A percentile compares a stretch with the other conserved stretches of the same genome.
phyloP scores from a whole-genome alignment of 805 yeast species.

The Saccharomyces eubayanus region DNA sequence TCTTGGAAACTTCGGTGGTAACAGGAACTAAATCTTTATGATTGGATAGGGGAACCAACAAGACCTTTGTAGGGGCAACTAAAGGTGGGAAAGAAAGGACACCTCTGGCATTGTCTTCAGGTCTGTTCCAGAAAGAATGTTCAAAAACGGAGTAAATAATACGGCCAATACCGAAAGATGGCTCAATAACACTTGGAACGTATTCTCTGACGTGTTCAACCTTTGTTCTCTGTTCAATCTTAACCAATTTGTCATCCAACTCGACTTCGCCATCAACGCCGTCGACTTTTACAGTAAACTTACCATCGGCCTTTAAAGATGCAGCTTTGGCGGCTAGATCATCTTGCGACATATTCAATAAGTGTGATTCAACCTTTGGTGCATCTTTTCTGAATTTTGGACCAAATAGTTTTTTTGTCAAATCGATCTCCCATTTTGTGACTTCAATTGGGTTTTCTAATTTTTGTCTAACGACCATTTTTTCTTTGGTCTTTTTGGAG shows the following conservation, averaged over 20 bases:
- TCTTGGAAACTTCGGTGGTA: constrained; percentile 57
- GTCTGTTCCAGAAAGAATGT: constrained; percentile 92
- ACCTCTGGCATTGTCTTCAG: constrained; percentile 81
- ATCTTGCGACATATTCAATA: constrained; percentile 67
- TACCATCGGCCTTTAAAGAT: constrained; percentile 54
- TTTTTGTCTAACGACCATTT: constrained; percentile 86
- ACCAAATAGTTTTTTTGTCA: constrained; percentile 93
- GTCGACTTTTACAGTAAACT: constrained; percentile 59
- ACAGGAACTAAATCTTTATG: constrained; percentile 73
- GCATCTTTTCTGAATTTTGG: constrained; percentile 97
- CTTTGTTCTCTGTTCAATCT: constrained; percentile 67
- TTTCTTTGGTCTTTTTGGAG: constrained; percentile 89
- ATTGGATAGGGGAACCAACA: constrained; percentile 87
- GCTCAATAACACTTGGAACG: constrained; percentile 96
- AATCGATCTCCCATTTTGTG: constrained; percentile 73
- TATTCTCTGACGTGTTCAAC: constrained; percentile 90
- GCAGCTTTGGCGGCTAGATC: constrained; percentile 71
- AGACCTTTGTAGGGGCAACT: constrained; percentile 96
- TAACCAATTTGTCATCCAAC: constrained; percentile 62
- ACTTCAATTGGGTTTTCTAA: constrained; percentile 77
- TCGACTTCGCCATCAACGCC: constrained; percentile 59
- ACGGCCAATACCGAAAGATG: constrained; percentile 98
- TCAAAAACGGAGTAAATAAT: constrained; percentile 87
- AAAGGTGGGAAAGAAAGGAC: constrained; percentile 88
- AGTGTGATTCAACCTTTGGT: constrained; percentile 78